phyloP scores from a whole-genome alignment of 202 grass and related monocot genomes.

The Setaria italica region DNA sequence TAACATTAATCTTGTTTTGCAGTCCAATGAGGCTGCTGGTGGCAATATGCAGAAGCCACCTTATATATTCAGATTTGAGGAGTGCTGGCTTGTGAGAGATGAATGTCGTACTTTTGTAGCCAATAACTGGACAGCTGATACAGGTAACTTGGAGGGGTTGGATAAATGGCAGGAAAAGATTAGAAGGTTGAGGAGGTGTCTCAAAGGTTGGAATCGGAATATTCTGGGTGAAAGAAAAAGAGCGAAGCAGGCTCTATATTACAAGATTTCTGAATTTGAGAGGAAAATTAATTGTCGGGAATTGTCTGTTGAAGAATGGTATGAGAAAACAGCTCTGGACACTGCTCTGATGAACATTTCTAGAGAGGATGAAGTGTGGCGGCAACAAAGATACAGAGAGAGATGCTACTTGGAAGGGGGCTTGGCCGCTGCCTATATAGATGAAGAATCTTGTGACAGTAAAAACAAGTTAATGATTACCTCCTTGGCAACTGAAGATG shows the following conservation, averaged over 20 bases:
- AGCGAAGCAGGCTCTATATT: neutral
- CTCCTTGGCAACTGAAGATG: slow-evolving; percentile 11
- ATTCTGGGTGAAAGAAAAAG: slow-evolving; percentile 17
- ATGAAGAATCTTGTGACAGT: neutral
- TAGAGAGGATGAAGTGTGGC: slow-evolving; percentile 20
- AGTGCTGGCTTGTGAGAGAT: slow-evolving; percentile 24
- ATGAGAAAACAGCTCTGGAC: slow-evolving; percentile 3
- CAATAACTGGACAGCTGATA: slow-evolving; percentile 6
- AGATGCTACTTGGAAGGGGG: slow-evolving; percentile 13
- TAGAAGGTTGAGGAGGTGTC: slow-evolving; percentile 13
- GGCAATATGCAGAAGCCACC: neutral
- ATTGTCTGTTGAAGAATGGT: slow-evolving; percentile 26
- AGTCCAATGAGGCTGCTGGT: neutral
- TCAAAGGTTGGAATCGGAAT: slow-evolving; percentile 9
- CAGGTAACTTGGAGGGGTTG: neutral
- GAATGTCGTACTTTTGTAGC: slow-evolving; percentile 2
- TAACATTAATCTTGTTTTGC: neutral
- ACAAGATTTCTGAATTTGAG: slow-evolving; percentile 13
- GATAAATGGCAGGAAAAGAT: slow-evolving; percentile 28
- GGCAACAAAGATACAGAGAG: neutral
- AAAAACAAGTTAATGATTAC: neutral
- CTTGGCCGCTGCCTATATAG: neutral
- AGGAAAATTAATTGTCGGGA: neutral
- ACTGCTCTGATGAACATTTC: neutral
- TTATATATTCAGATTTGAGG: slow-evolving; percentile 17